Percentiles rank a stretch among this genome's conserved stretches.
These are phyloP conservation scores for Xylaria sp. DNA, from an alignment of 2,329 filamentous ascomycete species.

Conservation along the genomic window DNA sequence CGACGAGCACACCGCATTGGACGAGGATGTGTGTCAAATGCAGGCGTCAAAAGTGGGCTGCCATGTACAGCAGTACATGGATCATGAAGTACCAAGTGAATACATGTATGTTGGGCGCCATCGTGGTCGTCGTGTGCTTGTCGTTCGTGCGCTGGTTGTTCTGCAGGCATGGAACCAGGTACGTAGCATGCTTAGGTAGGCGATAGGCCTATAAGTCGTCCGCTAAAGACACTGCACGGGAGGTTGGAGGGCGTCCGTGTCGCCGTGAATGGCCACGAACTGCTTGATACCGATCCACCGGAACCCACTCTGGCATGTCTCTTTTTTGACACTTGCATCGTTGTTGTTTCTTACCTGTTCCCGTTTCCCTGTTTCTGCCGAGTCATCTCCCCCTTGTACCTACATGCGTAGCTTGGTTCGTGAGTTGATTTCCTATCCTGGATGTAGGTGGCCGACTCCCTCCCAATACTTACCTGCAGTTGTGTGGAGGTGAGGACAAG, in stretches of 20 bases:
- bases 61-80: slow-evolving; percentile 8
- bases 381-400: neutral
- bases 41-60: slow-evolving; percentile 19
- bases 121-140: slow-evolving; percentile 35
- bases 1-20: slow-evolving; percentile 28
- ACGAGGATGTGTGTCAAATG: slow-evolving; percentile 30
- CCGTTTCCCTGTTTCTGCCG: slow-evolving; percentile 6
- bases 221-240: neutral
- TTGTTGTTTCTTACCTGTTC: neutral
- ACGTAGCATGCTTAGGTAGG: neutral
- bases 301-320: slow-evolving; percentile 20
- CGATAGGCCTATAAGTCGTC: neutral
- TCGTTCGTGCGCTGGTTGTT: slow-evolving; percentile 38
- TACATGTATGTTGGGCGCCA: slow-evolving; percentile 31
- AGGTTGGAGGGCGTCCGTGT: slow-evolving; percentile 17
- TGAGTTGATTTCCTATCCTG: slow-evolving; percentile 9
- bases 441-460: neutral
- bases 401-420: neutral
- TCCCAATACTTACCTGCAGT: neutral
- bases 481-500: neutral
- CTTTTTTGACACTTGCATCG: slow-evolving; percentile 30
- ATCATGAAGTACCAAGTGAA: neutral
- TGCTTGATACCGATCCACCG: slow-evolving; percentile 21
- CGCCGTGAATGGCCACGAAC: slow-evolving; percentile 13
- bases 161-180: slow-evolving; percentile 24